Base-by-base conservation (phyloP, 371 early-diverging fungal species). In the Thermomucor indicae-seudaticae region DNA sequence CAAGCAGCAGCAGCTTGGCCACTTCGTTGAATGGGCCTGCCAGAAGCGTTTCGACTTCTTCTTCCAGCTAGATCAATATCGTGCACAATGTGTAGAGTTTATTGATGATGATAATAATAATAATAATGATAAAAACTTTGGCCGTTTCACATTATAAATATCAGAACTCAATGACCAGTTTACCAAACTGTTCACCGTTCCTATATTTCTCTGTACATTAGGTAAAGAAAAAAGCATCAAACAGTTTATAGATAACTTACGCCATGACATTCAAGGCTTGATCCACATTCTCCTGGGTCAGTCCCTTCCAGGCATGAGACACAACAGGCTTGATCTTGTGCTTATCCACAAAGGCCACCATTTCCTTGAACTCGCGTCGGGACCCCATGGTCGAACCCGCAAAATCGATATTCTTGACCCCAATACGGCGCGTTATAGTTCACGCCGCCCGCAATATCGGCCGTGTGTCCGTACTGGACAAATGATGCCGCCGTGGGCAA, bases 361-460 rank as follows among this genome's bases (percentile, higher is more conserved):
- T 79, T n/a, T 79, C 71, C n/a, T 60, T 53, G 39, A 84, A 84
- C 52, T 87, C 85, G 6, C 42, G 49, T 17, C 81, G 73, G 2
- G 81, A 80, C 24, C 86, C 89, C 83, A 86, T 82, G 2, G 83
- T 81, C 20, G 72, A 70, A 27, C 84, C 85, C 10, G 66, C 52
- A 17, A 84, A 43, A 6, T 82, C 81, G 46, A 84, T 70, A 45
- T 86, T 83, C 57, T 72, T 66, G 35, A 78, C 28, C 1, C 75
- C 73, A 23, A 58, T 53, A 4, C 52, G 29, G n/a, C 78, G 83
- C 73, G 11, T 71, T 57, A 56, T 68, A 70, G 16, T 58, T 54
- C n/a, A 79, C 68, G 4, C 60, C 64, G 4, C 31, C 31, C 6
- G 31, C n/a, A 0, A n/a, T n/a, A n/a, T n/a, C n/a, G n/a, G 46